Conservation (phyloP, 495 filamentous ascomycete genomes). For the Penicillium steckii region DNA sequence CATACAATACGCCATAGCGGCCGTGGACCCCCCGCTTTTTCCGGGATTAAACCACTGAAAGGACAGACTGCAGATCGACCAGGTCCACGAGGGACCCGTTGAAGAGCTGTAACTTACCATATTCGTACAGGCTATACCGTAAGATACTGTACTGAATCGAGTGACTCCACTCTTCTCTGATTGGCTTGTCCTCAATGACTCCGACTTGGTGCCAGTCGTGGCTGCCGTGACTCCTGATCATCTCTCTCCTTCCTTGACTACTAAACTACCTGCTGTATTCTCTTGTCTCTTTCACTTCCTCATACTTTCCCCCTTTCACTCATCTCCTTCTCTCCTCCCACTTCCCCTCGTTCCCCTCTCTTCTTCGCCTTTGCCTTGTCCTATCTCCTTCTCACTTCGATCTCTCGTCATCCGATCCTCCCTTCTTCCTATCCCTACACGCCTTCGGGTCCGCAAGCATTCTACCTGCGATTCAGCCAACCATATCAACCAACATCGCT, state of each 20-base stretch:
- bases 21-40: too few relatives aligned
- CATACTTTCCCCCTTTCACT: conserved; percentile 36
- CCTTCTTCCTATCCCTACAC: conserved; percentile 9
- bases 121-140: background rate
- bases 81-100: background rate
- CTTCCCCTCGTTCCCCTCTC: conserved; percentile 12
- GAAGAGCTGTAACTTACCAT: background rate
- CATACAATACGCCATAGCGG: too few relatives aligned
- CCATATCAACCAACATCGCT: conserved; percentile 8
- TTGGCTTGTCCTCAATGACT: background rate
- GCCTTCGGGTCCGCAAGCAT: conserved; percentile 6
- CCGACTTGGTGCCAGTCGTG: background rate
- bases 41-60: background rate
- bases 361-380: conserved; percentile 27
- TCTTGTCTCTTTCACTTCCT: conserved; percentile 33
- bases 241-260: background rate
- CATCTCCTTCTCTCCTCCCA: conserved; percentile 19
- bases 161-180: background rate
- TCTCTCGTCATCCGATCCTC: conserved; percentile 14
- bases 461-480: conserved; percentile 11
- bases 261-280: background rate
- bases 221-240: background rate
- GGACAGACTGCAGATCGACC: background rate
- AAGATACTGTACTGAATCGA: background rate
- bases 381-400: conserved; percentile 11